Evolutionary conservation across 768 basidiomycete species (phyloP), one percentile per base, ranked within the genome.

Genomic region (Termitomyces sp.): DNA sequence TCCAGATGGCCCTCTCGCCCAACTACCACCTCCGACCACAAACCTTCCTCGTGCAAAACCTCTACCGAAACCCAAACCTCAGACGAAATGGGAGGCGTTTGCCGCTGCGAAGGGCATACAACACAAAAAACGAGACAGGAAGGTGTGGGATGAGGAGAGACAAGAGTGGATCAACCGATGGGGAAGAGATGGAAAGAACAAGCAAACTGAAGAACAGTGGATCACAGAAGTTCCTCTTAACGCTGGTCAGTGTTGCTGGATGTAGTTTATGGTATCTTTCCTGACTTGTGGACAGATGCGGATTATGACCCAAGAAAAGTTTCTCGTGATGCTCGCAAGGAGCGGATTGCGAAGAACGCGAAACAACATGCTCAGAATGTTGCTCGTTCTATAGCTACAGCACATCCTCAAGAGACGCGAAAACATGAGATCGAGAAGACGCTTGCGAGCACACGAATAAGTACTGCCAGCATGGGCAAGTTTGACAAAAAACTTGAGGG

Each of bases 81-180:
- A 81, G 36, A 98, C 96, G 7, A 98, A 97, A 73, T 99, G 97
- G 97, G 93, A 98, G 77, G 80, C 84, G 57, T 99, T 98, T 68
- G 96, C 96, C 5, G 85, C 87, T 50, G 88, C 91, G 40, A 98
- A 97, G 77, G 97, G 97, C 40, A 98, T 98, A 67, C 84, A 85
- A 67, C 85, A 97, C 67, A 84, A 77, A 68, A 81, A 76, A 50
- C 83, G 83, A 48, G 93, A 96, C 13, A 89, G 83, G 76, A 86
- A 87, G 66, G 82, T 86, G 5, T 98, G 92, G 91, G 95, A 98
- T 71, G 95, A 98, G 66, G 95, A 96, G 72, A 85, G 81, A 69
- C 93, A 97, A 72, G 90, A 89, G 18, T 98, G 92, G 89, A 89
- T 95, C 5, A 81, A 87, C 59, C 79, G 92, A 48, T 98, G 95